Evolutionary conservation across 495 filamentous ascomycete species (phyloP), one percentile per base, ranked within the genome.

Genomic region (Sphaerosporella brunnea): DNA sequence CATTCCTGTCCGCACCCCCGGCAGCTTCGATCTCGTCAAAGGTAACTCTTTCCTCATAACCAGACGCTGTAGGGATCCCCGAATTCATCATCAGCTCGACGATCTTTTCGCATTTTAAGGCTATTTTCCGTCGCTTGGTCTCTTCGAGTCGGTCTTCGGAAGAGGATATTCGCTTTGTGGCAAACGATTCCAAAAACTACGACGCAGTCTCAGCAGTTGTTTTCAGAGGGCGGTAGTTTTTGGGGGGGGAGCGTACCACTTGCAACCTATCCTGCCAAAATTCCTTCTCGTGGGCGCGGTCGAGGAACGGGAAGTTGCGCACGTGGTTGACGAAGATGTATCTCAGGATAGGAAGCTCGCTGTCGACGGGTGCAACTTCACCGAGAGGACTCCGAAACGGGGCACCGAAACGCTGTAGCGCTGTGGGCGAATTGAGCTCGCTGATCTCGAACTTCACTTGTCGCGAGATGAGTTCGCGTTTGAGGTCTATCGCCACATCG

Each of bases 11-110:
- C 15, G 96, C 84, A 9, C 56, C 56, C 11, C 56, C 56, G 19
- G 56, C 56, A 16, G 95, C 82, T 60, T 96, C 90, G 63, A 97
- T 79, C 65, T 97, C 90, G 0, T 86, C 82, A 59, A 97, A 97
- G 30, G 84, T 73, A 53, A 97, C 93, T 15, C 90, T 74, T 62
- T 97, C 90, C 64, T 97, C 90, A 56, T 96, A 97, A 2, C 90
- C 90, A 15, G 86, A 94, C 13, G 90, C 85, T 1, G 90, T 97
- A 18, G 82, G 86, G 39, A 97, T 79, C 3, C 92, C 90, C 2
- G 85, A 94, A 15, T 96, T 92, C 86, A 97, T 94, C 90, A 97
- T 96, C 49, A 97, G 68, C 66, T 96, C 90, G 23, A 97, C 80
- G 43, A 97, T 65, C 69, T 97, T 97, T 61, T 85, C 78, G 23